phyloP scores from a whole-genome alignment of 208 protist species.

The Trypanosoma platydactyli region DNA sequence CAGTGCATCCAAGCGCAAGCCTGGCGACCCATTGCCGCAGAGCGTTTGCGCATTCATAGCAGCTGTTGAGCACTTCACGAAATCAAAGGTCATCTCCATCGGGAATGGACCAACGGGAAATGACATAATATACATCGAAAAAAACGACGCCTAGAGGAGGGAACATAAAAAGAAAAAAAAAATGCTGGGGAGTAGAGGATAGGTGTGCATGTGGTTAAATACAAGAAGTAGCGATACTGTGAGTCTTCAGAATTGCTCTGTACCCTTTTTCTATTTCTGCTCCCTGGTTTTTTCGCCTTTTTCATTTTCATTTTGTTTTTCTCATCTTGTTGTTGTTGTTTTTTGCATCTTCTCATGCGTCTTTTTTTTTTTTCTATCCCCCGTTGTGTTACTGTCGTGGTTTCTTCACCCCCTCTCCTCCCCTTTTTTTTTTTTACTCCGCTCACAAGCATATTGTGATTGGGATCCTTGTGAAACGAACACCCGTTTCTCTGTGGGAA shows the following conservation, averaged over 20 bases:
- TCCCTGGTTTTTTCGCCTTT: constrained; percentile 7
- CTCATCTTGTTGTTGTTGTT: constrained; percentile 3
- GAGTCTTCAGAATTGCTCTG: background rate
- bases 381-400: background rate
- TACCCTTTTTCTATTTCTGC: constrained; percentile 31
- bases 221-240: background rate
- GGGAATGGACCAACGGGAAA: constrained; percentile 86
- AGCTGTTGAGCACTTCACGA: constrained; percentile 86
- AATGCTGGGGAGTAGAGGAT: background rate
- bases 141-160: constrained; percentile 6
- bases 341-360: too few relatives aligned
- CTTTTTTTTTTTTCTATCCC: too few relatives aligned
- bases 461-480: too few relatives aligned
- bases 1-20: constrained; percentile 49
- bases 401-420: too few relatives aligned
- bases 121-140: constrained; percentile 89
- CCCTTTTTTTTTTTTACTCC: too few relatives aligned
- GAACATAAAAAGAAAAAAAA: constrained; percentile 6
- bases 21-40: constrained; percentile 64
- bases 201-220: background rate
- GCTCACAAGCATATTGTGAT: too few relatives aligned
- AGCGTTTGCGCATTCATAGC: constrained; percentile 76
- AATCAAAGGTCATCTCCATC: constrained; percentile 86
- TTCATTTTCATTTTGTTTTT: constrained; percentile 3
- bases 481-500: too few relatives aligned